Base-by-base conservation (phyloP, 768 basidiomycete species). In the Cystofilobasidium capitatum region DNA sequence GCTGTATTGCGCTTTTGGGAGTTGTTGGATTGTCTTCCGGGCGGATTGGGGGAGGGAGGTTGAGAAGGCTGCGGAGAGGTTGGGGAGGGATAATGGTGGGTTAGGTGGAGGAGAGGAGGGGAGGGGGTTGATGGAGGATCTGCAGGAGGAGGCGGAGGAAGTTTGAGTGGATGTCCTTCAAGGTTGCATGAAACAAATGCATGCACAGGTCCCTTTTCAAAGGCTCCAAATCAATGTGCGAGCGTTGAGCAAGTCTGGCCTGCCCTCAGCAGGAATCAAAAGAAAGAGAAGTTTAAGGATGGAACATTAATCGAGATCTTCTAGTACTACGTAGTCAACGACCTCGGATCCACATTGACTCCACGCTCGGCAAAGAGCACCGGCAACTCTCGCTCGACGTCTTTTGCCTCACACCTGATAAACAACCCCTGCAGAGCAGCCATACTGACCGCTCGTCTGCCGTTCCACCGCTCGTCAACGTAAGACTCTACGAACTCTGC, bases 351-450 rank as follows among this genome's bases (percentile, higher is more conserved):
- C 29, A 33, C 51, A 6, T 4, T 17, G 26, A 55, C 51, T 12
- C 65, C 67, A 26, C 51, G 39, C 33, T 69, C 57, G 37, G 42
- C 65, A 33, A 65, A 74, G 61, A 74, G 47, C 36, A 66, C 70
- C 35, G 66, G 58, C 26, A 78, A 65, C 36, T 72, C 71, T 3
- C 47, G 65, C 64, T 73, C 73, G 39, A 71, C 72, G 31, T 73
- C 71, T 12, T 71, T 72, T n/a, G 77, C 77, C 13, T 72, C 71
- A 73, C 83, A 84, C 66, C 88, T 83, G 72, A 99, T 99, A 78
- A 99, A 98, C 39, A 88, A 83, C 24, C 96, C 96, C 73, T 99
- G 96, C 69, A 99, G 79, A 42, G 88, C 85, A 39, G 96, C 96
- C 96, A 99, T 99, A 75, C 92, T 97, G 67, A 96, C 81, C 47